Conservation (phyloP, 2,329 filamentous ascomycete species). For the Periconia sp. region DNA sequence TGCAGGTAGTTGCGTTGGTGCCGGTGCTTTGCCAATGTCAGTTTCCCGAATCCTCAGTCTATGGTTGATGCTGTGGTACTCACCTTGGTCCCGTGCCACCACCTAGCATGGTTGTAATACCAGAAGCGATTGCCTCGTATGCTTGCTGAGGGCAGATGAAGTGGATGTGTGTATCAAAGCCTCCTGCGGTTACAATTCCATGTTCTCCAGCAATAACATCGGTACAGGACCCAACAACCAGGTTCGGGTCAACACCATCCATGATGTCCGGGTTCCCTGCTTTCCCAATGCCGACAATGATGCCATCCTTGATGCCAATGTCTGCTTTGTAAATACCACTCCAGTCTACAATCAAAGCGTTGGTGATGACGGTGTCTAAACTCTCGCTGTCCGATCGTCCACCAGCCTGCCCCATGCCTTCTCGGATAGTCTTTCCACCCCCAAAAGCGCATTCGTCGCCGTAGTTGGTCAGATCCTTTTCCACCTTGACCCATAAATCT, state of each 20-base stretch:
- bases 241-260: conserved; percentile 76
- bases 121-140: conserved; percentile 78
- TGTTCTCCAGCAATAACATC: conserved; percentile 91
- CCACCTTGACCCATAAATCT: conserved; percentile 87
- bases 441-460: conserved; percentile 96
- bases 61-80: conserved; percentile 17
- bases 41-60: background rate
- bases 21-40: conserved; percentile 63
- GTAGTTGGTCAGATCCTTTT: conserved; percentile 80
- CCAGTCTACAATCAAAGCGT: conserved; percentile 88
- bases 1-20: conserved; percentile 91
- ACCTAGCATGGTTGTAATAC: conserved; percentile 87
- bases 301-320: conserved; percentile 85
- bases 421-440: conserved; percentile 87
- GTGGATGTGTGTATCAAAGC: conserved; percentile 88
- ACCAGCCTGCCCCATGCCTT: conserved; percentile 93
- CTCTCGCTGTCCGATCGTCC: conserved; percentile 71
- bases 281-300: conserved; percentile 89
- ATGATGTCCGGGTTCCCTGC: conserved; percentile 97
- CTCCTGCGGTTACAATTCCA: conserved; percentile 88
- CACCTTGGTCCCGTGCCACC: conserved; percentile 89
- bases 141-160: conserved; percentile 94
- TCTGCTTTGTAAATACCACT: conserved; percentile 95
- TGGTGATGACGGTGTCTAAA: conserved; percentile 84
- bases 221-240: conserved; percentile 85